Conservation (phyloP, 148 eudicot genomes). For the Heliosperma pusillum region DNA sequence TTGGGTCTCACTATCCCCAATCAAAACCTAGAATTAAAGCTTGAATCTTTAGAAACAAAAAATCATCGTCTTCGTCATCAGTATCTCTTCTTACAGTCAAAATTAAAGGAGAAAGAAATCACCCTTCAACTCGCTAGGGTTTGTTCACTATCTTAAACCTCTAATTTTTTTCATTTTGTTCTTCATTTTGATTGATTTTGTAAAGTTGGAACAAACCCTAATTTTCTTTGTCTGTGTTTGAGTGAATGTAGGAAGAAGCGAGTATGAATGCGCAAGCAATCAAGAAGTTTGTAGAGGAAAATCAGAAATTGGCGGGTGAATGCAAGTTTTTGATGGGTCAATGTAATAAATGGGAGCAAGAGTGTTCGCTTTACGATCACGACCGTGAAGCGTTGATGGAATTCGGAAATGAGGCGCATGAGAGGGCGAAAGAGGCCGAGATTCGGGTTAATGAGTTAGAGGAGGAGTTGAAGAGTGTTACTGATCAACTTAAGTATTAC, state of each 20-base stretch:
- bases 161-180: too few species aligned
- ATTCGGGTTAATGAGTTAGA: conserved; percentile 50
- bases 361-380: conserved; percentile 70
- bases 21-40: conserved; percentile 51
- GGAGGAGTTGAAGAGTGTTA: conserved; percentile 44
- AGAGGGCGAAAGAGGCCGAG: conserved; percentile 78
- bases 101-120: conserved; percentile 54
- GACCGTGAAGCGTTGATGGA: conserved; percentile 94
- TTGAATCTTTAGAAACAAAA: conserved; percentile 48
- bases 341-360: conserved; percentile 68
- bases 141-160: conserved; percentile 18
- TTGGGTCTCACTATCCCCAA: conserved; percentile 61
- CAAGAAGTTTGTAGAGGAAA: conserved; percentile 87
- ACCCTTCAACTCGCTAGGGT: conserved; percentile 72
- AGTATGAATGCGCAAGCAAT: conserved; percentile 77
- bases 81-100: conserved; percentile 39
- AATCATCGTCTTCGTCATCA: conserved; percentile 45
- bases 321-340: conserved; percentile 58
- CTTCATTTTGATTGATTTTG: background rate
- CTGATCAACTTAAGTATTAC: conserved; percentile 46
- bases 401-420: conserved; percentile 87
- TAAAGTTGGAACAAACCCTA: background rate
- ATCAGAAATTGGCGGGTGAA: conserved; percentile 71
- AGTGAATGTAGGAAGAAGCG: conserved; percentile 63
- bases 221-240: background rate